A percentile compares a stretch with the other conserved stretches of the same genome.
These are phyloP conservation scores for Lasiosphaeria hispida DNA, from an alignment of 495 filamentous ascomycete genomes.

Conservation along the genomic window DNA sequence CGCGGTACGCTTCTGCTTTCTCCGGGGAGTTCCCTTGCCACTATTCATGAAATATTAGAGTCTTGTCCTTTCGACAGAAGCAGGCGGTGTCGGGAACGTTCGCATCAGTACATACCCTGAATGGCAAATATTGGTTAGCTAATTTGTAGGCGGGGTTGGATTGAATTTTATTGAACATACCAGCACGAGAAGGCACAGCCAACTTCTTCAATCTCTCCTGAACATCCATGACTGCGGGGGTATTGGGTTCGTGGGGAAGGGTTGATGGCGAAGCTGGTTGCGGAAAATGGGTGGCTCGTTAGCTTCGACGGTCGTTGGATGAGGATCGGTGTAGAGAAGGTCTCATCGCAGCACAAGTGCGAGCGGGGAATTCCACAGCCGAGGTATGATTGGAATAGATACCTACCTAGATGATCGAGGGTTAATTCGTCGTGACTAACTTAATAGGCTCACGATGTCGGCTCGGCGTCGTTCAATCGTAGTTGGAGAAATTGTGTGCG, in stretches of 20 bases:
- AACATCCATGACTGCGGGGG: constrained; percentile 58
- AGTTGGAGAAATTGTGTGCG: constrained; percentile 41
- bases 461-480: constrained; percentile 22
- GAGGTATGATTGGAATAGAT: constrained; percentile 1
- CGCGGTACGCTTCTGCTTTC: constrained; percentile 97
- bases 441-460: constrained; percentile 30
- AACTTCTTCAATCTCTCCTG: constrained; percentile 73
- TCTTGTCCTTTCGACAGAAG: constrained; percentile 12
- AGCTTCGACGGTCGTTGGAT: constrained; percentile 5
- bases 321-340: background rate
- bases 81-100: constrained; percentile 2
- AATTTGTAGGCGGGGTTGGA: constrained; percentile 12
- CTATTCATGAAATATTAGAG: constrained; percentile 47
- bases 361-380: constrained; percentile 1
- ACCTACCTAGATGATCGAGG: constrained; percentile 26
- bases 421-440: constrained; percentile 21
- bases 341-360: background rate
- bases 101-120: constrained; percentile 26
- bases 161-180: constrained; percentile 50
- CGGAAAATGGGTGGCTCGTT: constrained; percentile 18
- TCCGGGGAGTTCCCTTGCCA: constrained; percentile 95
- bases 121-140: constrained; percentile 20
- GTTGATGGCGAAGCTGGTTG: constrained; percentile 25
- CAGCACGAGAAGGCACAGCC: constrained; percentile 72
- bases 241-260: constrained; percentile 11